Evolutionary conservation across 192 early-diverging fungal genomes (phyloP), one percentile per base, ranked within the genome.

Genomic region (Fimicolochytrium jonesii): DNA sequence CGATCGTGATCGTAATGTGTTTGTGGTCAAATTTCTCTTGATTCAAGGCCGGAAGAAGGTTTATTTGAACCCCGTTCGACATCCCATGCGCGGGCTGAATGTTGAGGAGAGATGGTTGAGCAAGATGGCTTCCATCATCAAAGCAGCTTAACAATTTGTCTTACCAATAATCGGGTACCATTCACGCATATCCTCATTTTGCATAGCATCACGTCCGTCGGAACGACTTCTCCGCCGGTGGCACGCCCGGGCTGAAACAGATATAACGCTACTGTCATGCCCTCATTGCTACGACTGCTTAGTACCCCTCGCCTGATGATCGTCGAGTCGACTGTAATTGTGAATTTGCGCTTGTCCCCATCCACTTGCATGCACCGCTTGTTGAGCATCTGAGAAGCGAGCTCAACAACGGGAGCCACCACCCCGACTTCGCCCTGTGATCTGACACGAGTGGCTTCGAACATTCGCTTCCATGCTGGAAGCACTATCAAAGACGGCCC

Each of bases 321-420:
- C 7, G 45, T 56, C 2, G 44, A 32, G 36, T 66, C 64, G 6
- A 66, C 32, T 13, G 29, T 23, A 9, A 62, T 35, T 28, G 26
- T 15, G 33, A 66, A 57, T 30, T 45, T 37, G 4, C 36, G 49
- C 9, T 5, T 32, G 25, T 10, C 32, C 5, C 15, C 45, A 11
- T 47, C 37, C 25, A 31, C 20, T 39, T 58, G 33, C 13, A 39
- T 30, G 30, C 55, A 56, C 11, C 55, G 54, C 34, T 66, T 66
- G 36, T 57, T 49, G 54, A 66, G 45, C 43, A 66, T 51, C 36
- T 66, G 64, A 7, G 64, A 66, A 18, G 64, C 64, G 30, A 66
- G 22, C 34, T 66, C 64, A 18, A 57, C 44, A 4, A 58, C 55
- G 43, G 64, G 64, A 10, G 44, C 55, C 34, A 46, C 64, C 20